Base-by-base conservation (phyloP, 2,329 filamentous ascomycete species). In the Phoma herbarum region DNA sequence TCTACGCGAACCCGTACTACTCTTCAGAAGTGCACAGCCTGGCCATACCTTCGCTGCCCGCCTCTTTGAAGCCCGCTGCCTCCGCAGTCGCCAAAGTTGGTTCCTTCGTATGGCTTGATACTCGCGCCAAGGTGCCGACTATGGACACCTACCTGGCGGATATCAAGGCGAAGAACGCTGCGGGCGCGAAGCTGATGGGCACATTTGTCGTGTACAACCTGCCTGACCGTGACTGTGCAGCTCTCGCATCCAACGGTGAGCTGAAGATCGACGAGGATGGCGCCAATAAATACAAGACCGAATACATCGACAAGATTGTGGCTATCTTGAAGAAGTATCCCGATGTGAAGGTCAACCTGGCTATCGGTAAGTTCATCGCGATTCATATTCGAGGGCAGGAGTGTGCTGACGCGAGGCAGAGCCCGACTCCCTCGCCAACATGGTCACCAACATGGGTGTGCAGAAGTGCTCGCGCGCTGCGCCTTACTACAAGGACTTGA, bases 151-250 rank as follows among this genome's bases (percentile, higher is more conserved):
- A 80, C 64, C 74, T 84, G 18, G 73, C 72, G 5, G 79, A 84
- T 46, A 84, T 84, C 66, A 72, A 80, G 60, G 67, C 75, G 35
- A 69, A 80, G 63, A 84, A 85, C 56, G 75, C 72, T 25, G 80
- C 78, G 25, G 82, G 82, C n/a, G 80, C 81, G 8, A 81, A 72
- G 50, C 78, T 82, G 56, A 79, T 81, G 18, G 81, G 80, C 18
- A 80, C 79, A 1, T 83, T 88, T 52, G 86, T 89, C 53, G 84
- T 88, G 52, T 88, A 88, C 73, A 83, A 88, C 70, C 77, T 88
- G 12, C 86, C 86, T 43, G 85, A 87, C 65, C 84, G 86, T 71
- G 86, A 88, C 70, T 88, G 86, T 68, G 83, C 86, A 14, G 86
- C 86, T 48, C 78, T 85, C 65, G 86, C 86, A 14, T 88, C 86